Conservation (phyloP, 208 protist genomes). For the Trypanosoma grayi region DNA sequence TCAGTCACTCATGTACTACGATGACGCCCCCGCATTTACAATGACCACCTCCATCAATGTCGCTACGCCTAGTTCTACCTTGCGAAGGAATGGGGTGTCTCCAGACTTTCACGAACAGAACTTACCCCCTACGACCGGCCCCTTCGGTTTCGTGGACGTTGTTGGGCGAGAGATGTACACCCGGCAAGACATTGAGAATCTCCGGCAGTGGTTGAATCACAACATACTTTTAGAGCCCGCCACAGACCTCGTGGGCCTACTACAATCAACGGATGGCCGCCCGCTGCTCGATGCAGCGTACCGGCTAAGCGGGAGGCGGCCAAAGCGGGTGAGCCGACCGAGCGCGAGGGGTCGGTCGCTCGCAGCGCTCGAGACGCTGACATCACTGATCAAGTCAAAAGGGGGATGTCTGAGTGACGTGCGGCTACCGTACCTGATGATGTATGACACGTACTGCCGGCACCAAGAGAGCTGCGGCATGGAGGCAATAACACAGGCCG, state of each 20-base stretch:
- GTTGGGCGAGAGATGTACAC: slow-evolving; percentile 12
- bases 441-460: slow-evolving; percentile 72
- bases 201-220: slow-evolving; percentile 77
- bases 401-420: slow-evolving; percentile 81
- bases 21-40: slow-evolving; percentile 11
- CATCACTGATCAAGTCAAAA: slow-evolving; percentile 63
- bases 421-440: slow-evolving; percentile 70
- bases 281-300: slow-evolving; percentile 69
- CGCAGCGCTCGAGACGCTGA: slow-evolving; percentile 45
- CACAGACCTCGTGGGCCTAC: slow-evolving; percentile 44
- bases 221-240: slow-evolving; percentile 66
- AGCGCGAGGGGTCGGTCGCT: slow-evolving; percentile 7
- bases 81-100: neutral
- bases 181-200: slow-evolving; percentile 27
- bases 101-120: neutral
- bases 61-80: neutral
- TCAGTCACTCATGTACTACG: slow-evolving; percentile 29
- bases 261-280: slow-evolving; percentile 59
- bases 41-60: neutral
- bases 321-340: slow-evolving; percentile 15
- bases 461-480: slow-evolving; percentile 11
- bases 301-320: slow-evolving; percentile 54
- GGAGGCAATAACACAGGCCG: slow-evolving; percentile 12
- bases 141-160: slow-evolving; percentile 26
- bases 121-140: neutral